Base-by-base conservation (phyloP, 345 rosid genomes). In the Corchorus olitorius region DNA sequence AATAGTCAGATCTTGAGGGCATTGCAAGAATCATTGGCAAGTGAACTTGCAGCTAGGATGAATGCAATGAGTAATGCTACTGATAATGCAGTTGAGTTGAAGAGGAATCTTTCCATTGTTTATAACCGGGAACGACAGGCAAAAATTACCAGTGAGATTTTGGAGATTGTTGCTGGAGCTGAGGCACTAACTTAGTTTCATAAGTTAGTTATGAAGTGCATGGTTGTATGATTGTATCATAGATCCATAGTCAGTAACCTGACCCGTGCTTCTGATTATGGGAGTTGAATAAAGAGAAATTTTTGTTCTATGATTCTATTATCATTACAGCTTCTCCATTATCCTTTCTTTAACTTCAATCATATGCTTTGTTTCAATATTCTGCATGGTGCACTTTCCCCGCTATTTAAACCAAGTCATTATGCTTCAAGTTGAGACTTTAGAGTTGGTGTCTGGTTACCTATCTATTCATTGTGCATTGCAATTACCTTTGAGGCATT, bases 1-100 rank as follows among this genome's bases (percentile, higher is more conserved):
- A 93, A 93, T 73, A 89, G 97, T 78, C 98, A 91, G 86, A 89
- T 93, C 80, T 79, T 94, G 84, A 89, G 94, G 80, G 93, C 94
- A 27, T 64, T 94, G 83, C 98, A 93, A 84, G 98, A 94, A 53
- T 89, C 97, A 4, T 70, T 88, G 12, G 98, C 97, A 3, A 94
- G 97, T 83, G 98, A 94, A 83, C 87, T 93, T 1, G 89, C 95
- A 0, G 84, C 95, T 2, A 89, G 97, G 87, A 94, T 94, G 98
- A 91, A 76, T 63, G 91, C 97, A 0, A 94, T 93, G 98, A 90
- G 89, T 78, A 88, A 75, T 77, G 97, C 97, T 0, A 90, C 95
- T 0, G 95, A 91, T 65, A 94, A 93, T 80, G 98, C 98, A 0
- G 76, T 81, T 54, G 98, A 91, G 52, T 70, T 94, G 92, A 85